Percentiles rank a stretch among this genome's conserved stretches.
Evolutionary conservation across 495 filamentous ascomycete species (phyloP).

Genomic region (Pyrenula aspistea): DNA sequence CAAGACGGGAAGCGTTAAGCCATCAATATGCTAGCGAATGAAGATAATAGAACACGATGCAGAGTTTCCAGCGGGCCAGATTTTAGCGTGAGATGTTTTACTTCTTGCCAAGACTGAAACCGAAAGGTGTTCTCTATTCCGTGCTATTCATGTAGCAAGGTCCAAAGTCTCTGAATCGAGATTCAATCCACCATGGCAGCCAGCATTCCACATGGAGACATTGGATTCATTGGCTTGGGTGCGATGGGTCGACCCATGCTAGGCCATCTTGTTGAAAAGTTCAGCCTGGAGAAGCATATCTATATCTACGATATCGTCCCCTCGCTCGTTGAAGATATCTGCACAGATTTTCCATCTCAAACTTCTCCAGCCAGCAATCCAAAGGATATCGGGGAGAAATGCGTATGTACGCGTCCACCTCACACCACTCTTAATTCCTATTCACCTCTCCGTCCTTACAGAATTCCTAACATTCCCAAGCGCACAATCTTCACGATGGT

Average conservation of each 20-base stretch:
- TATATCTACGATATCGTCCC: conserved; percentile 27
- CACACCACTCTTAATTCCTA: neutral
- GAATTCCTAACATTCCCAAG: conserved; percentile 18
- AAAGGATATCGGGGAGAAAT: conserved; percentile 28
- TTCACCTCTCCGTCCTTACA: neutral
- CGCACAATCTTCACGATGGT: conserved; percentile 55
- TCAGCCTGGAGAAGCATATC: conserved; percentile 14
- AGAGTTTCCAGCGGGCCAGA: no score
- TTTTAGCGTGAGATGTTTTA: no score
- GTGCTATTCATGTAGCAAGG: no score
- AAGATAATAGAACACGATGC: no score
- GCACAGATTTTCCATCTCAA: conserved; percentile 12
- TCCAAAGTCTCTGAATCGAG: no score
- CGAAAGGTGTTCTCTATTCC: no score
- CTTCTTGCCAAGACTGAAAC: no score
- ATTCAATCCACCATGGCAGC: neutral
- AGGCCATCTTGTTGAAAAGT: conserved; percentile 24
- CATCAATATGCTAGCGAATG: no score
- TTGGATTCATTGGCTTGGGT: conserved; percentile 37
- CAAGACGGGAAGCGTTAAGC: no score
- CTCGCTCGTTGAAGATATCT: conserved; percentile 20
- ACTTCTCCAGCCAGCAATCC: conserved; percentile 15
- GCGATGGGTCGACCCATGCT: conserved; percentile 36
- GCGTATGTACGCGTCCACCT: conserved; percentile 16
- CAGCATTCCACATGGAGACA: neutral